phyloP scores from a whole-genome alignment of 169 alveolate genomes.

The Ophryocystis elektroscirrha region DNA sequence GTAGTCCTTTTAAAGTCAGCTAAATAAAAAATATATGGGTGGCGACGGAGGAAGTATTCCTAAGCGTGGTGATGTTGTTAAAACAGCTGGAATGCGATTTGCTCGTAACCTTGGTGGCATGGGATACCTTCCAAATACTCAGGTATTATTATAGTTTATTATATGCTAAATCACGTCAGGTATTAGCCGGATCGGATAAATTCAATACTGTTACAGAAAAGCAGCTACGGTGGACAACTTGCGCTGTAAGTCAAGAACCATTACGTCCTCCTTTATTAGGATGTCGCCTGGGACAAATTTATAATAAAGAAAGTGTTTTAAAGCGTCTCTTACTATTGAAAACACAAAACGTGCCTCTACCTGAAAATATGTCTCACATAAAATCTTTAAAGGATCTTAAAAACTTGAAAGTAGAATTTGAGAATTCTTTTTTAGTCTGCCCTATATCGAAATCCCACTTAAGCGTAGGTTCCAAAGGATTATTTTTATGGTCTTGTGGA shows the following conservation, averaged over 20 bases:
- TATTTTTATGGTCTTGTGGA: conserved; percentile 24
- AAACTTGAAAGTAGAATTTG: conserved; percentile 8
- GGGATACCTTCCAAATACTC: conserved; percentile 53
- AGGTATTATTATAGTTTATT: neutral
- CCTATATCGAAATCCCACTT: neutral
- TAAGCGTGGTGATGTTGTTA: conserved; percentile 44
- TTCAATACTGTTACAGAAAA: neutral
- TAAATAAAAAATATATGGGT: conserved; percentile 45
- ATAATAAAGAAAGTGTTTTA: conserved; percentile 44
- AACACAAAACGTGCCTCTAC: conserved; percentile 5
- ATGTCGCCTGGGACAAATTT: conserved; percentile 42
- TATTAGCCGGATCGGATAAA: conserved; percentile 25
- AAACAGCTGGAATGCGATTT: conserved; percentile 45
- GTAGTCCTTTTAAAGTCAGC: no score
- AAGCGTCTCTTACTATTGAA: conserved; percentile 16
- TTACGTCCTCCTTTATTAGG: conserved; percentile 41
- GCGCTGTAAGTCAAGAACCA: conserved; percentile 32
- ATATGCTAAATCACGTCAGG: conserved; percentile 25
- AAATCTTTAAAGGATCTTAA: conserved; percentile 34
- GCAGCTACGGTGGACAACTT: neutral
- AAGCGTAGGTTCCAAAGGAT: neutral
- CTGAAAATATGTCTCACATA: conserved; percentile 34
- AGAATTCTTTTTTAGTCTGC: neutral
- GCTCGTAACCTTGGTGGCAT: conserved; percentile 55
- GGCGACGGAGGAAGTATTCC: conserved; percentile 65